Base-by-base conservation (phyloP, 2,329 filamentous ascomycete genomes). In the Aspergillus uvarum region DNA sequence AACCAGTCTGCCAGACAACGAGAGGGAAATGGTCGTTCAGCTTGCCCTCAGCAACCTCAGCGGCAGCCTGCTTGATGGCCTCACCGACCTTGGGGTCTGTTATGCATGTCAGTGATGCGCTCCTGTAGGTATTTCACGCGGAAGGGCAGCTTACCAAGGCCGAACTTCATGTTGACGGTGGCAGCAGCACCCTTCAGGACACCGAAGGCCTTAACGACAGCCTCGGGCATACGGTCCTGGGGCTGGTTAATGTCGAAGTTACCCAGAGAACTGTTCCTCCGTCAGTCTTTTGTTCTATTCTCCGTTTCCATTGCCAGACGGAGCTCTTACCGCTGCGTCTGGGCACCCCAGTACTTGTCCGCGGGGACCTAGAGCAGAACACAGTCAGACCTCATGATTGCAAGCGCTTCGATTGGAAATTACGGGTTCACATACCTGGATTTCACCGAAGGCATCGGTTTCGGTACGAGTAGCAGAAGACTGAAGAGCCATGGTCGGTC, bases 171-270 rank as follows among this genome's bases (percentile, higher is more conserved):
- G 82, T 99, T 99, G 65, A 98, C 95, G 7, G 89, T 91, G 51
- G 95, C 95, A 49, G 95, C 95, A 59, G 95, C 95, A 66, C 93
- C 94, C 86, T 99, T 99, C 67, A 99, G 85, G 72, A 98, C 96
- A 75, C 95, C 95, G 77, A 99, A 97, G 6, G 95, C 95, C 79
- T 88, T 89, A 73, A 98, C 83, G 70, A 99, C 89, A 50, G 93
- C 90, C 66, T 92, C 89, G 52, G 95, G 95, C 93, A 98, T 98
- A 77, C 95, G 92, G 77, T 99, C 95, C 81, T 96, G 92, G 62
- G 95, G 95, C 84, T 98, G 95, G 82, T 98, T 98, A 87, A 99
- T 98, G 79, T 89, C 90, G 85, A 99, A 99, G 84, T 99, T 99
- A 79, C 90, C 89, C 77, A 98, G 86, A 55, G 94, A 98, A 68